Evolutionary conservation across 192 early-diverging fungal genomes (phyloP).

Genomic region (Dispira simplex): DNA sequence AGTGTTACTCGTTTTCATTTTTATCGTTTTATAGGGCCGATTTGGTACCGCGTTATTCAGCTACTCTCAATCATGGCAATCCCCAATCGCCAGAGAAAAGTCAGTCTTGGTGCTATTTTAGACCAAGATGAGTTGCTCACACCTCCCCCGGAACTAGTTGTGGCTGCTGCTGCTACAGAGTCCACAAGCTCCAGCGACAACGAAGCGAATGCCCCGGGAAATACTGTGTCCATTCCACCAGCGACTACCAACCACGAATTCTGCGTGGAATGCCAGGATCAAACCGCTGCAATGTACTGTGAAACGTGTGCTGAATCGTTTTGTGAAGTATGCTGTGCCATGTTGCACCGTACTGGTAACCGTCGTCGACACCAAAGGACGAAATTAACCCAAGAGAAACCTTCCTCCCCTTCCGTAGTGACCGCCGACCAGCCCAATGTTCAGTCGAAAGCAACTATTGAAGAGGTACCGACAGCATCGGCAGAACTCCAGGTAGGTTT

Average conservation of each 20-base stretch:
- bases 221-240: neutral
- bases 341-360: conserved; percentile 70
- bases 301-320: conserved; percentile 73
- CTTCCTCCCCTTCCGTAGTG: neutral
- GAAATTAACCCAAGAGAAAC: neutral
- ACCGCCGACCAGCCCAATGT: neutral
- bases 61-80: no score
- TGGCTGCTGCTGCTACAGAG: no score
- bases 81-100: no score
- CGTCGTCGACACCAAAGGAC: conserved; percentile 32
- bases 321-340: conserved; percentile 83
- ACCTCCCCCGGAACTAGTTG: no score
- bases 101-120: no score
- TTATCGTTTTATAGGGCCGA: no score
- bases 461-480: neutral
- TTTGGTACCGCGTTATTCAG: no score
- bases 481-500: neutral
- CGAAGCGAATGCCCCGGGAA: no score
- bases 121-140: no score
- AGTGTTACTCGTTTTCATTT: no score
- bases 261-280: conserved; percentile 20
- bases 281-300: conserved; percentile 49
- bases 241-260: neutral
- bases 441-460: neutral
- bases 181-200: no score